Evolutionary conservation across 805 yeast genomes (phyloP).

Genomic region (Ascoidea rubescens): DNA sequence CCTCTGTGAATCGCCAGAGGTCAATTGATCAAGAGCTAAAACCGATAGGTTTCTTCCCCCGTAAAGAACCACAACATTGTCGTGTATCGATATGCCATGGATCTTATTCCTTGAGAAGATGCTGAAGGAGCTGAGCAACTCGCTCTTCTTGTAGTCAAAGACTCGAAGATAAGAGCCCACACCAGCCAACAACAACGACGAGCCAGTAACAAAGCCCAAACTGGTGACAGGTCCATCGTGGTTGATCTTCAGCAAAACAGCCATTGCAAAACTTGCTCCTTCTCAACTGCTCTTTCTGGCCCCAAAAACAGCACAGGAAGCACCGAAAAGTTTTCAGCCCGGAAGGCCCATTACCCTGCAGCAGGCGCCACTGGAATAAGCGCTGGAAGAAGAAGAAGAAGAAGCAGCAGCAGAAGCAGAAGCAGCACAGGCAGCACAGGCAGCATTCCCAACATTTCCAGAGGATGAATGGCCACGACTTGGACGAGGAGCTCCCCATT

Average conservation of each 20-base stretch:
- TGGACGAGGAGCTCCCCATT: too few relatives aligned
- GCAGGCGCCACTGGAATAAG: too few relatives aligned
- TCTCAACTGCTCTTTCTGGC: too few relatives aligned
- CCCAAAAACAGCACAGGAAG: too few relatives aligned
- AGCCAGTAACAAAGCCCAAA: constrained; percentile 2
- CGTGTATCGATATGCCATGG: constrained; percentile 50
- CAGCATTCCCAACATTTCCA: too few relatives aligned
- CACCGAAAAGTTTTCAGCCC: too few relatives aligned
- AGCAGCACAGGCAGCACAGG: too few relatives aligned
- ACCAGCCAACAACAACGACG: constrained; percentile 4
- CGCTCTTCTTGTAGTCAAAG: constrained; percentile 1
- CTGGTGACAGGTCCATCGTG: constrained; percentile 9
- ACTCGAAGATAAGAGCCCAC: constrained; percentile 3
- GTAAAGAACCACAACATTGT: constrained; percentile 27
- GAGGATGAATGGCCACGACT: too few relatives aligned
- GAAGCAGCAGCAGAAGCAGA: too few relatives aligned
- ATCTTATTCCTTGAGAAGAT: constrained; percentile 65
- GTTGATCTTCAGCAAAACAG: not conserved
- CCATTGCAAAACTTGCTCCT: too few relatives aligned
- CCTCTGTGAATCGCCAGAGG: constrained; percentile 11
- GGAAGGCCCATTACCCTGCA: too few relatives aligned
- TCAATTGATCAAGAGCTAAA: constrained; percentile 18
- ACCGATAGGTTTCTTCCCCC: constrained; percentile 65
- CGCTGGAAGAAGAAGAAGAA: too few relatives aligned
- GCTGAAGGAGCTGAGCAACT: constrained; percentile 20